Conservation (phyloP, 2,329 filamentous ascomycete species). For the Huntiella decipiens region DNA sequence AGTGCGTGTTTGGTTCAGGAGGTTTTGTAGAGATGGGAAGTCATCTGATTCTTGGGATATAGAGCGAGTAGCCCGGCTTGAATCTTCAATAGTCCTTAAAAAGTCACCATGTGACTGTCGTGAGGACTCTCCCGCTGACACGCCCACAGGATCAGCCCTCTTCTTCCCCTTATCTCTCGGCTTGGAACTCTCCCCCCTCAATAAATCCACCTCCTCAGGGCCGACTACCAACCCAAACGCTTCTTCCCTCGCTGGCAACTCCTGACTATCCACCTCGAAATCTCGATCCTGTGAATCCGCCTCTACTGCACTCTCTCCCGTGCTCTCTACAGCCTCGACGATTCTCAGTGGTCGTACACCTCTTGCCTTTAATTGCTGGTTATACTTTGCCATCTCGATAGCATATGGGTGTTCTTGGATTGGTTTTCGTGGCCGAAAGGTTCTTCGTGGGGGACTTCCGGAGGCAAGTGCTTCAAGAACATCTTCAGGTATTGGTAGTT, state of each 20-base stretch:
- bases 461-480: too few relatives aligned
- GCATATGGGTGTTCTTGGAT: slow-evolving; percentile 42
- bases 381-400: slow-evolving; percentile 36
- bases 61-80: neutral
- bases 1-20: neutral
- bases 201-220: slow-evolving; percentile 7
- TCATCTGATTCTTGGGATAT: slow-evolving; percentile 9
- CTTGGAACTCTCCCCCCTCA: neutral
- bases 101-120: too few relatives aligned
- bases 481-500: neutral
- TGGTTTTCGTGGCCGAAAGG: slow-evolving; percentile 38
- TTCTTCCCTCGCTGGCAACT: slow-evolving; percentile 20
- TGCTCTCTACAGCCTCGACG: slow-evolving; percentile 17
- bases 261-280: slow-evolving; percentile 33
- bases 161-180: too few relatives aligned
- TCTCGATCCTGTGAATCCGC: slow-evolving; percentile 30
- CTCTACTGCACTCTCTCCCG: slow-evolving; percentile 17
- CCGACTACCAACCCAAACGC: slow-evolving; percentile 15
- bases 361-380: slow-evolving; percentile 31
- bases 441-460: slow-evolving; percentile 18
- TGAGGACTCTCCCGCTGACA: too few relatives aligned
- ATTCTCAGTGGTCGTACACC: slow-evolving; percentile 34
- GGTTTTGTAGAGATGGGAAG: slow-evolving; percentile 7
- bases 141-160: too few relatives aligned
- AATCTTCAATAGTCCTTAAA: too few relatives aligned